These are phyloP conservation scores for Ogataea sp. DNA, from an alignment of 805 yeast genomes.

Conservation along the genomic window DNA sequence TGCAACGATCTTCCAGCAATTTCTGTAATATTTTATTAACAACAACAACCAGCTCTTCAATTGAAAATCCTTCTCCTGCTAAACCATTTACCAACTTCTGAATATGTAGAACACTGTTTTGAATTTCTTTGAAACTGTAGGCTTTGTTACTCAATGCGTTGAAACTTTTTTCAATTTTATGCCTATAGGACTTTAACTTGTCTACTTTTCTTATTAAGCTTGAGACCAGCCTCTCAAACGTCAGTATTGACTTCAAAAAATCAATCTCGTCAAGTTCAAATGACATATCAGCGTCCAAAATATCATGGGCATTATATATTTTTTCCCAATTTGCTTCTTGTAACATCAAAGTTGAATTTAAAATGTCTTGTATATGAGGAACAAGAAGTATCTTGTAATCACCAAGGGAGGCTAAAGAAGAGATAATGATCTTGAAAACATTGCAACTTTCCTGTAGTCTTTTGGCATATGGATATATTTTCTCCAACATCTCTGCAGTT, in stretches of 20 bases:
- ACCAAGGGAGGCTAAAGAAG: constrained; percentile 20
- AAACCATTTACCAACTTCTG: constrained; percentile 30
- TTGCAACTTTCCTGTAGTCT: constrained; percentile 43
- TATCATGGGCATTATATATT: constrained; percentile 40
- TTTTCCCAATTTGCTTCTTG: constrained; percentile 44
- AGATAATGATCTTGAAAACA: constrained; percentile 22
- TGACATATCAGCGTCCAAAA: constrained; percentile 22
- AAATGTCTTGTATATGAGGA: constrained; percentile 18
- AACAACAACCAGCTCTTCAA: constrained; percentile 21
- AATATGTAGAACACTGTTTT: constrained; percentile 7
- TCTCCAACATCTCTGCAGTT: constrained; percentile 40
- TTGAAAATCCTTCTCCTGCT: constrained; percentile 26
- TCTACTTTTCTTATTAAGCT: constrained; percentile 23
- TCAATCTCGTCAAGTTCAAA: constrained; percentile 19
- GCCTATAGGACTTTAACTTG: constrained; percentile 21
- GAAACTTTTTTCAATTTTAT: constrained; percentile 13
- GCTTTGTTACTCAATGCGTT: constrained; percentile 18
- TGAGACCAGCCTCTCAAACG: constrained; percentile 24
- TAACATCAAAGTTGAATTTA: constrained; percentile 26
- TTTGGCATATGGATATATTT: constrained; percentile 50
- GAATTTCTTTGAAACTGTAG: constrained; percentile 8
- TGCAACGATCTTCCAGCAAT: constrained; percentile 22
- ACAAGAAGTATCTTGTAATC: constrained; percentile 34
- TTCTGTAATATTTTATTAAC: constrained; percentile 26
- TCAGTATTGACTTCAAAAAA: constrained; percentile 21